Base-by-base conservation (phyloP, 805 yeast genomes). In the Monosporozyma servazzii region DNA sequence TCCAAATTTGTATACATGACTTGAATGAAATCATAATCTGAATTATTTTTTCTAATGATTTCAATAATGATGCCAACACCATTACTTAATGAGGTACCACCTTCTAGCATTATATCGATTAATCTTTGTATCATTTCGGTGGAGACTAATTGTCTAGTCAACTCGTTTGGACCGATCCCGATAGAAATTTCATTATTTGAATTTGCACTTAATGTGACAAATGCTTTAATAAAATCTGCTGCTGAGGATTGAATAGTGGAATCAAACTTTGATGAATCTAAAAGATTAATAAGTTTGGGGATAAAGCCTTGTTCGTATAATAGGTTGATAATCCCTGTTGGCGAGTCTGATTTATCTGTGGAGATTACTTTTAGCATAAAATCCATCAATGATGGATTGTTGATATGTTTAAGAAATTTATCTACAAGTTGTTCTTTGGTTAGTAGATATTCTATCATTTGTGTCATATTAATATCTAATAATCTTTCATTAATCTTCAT, bases 41-140 rank as follows among this genome's bases (percentile, higher is more conserved):
- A 88, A 65, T 91, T 93, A 65, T 91, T 91, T 65, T 91, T 91
- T 60, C 99, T 78, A 54, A 93, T 91, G 43, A 93, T 79, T 69
- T 91, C 99, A 59, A 91, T 91, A 25, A 91, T 81, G 18, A 91
- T 88, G 5, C 96, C 95, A 29, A 91, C 98, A 60, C 96, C 95
- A 59, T 90, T 90, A 33, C 91, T 84, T 57, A 91, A 76, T 1
- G 96, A 95, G 36, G 89, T 82, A 45, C 95, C 95, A 50, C 88
- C 88, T 54, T 74, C 61, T 51, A 90, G 76, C 86, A 93, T 93
- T 56, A 86, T 80, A 27, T 80, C 68, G 27, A 90, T 85, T 58
- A 91, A 73, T 54, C 78, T 75, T 52, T 77, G 72, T 54, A 88
- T 76, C 54, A 86, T 79, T 41, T 77, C 75, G 39, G 81, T 81